These are phyloP conservation scores for Tolypocladium inflatum DNA, from an alignment of 2,329 filamentous ascomycete genomes.

Conservation along the genomic window DNA sequence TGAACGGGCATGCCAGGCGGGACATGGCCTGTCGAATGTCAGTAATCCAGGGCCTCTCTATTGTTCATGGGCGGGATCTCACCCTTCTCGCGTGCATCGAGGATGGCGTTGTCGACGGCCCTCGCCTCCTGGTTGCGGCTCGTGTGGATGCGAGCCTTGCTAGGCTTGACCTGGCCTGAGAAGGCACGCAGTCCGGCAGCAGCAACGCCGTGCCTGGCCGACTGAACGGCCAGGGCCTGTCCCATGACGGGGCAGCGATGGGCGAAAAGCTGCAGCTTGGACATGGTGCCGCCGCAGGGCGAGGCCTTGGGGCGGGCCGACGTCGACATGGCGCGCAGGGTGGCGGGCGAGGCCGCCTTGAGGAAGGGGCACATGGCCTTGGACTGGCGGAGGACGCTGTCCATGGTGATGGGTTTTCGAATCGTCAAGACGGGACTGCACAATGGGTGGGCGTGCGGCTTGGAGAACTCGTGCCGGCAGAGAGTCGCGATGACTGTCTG, in stretches of 20 bases:
- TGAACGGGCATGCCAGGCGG: slow-evolving; percentile 11
- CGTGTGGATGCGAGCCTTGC: slow-evolving; percentile 73
- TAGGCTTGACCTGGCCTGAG: slow-evolving; percentile 39
- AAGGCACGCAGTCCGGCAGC: slow-evolving; percentile 41
- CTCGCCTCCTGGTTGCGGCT: slow-evolving; percentile 68
- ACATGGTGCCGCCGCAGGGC: slow-evolving; percentile 85
- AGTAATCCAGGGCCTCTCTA: not conserved
- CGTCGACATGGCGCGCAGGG: slow-evolving; percentile 80
- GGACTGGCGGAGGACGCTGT: slow-evolving; percentile 88
- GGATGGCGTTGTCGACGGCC: slow-evolving; percentile 54
- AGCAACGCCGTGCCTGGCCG: slow-evolving; percentile 42
- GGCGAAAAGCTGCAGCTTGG: slow-evolving; percentile 88
- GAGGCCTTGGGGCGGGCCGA: slow-evolving; percentile 56
- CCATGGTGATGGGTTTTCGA: slow-evolving; percentile 49
- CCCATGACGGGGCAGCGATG: slow-evolving; percentile 98
- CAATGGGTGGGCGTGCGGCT: not conserved
- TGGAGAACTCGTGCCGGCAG: not conserved
- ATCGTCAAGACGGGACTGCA: not conserved
- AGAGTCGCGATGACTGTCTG: not conserved
- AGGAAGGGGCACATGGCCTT: slow-evolving; percentile 96
- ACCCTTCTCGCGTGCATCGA: slow-evolving; percentile 41
- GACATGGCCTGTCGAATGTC: slow-evolving; percentile 1
- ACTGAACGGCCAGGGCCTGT: slow-evolving; percentile 88
- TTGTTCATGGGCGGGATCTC: slow-evolving; percentile 12
- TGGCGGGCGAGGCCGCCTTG: slow-evolving; percentile 85